phyloP scores from a whole-genome alignment of 805 yeast genomes.

The Metschnikowia chrysomelidarum region DNA sequence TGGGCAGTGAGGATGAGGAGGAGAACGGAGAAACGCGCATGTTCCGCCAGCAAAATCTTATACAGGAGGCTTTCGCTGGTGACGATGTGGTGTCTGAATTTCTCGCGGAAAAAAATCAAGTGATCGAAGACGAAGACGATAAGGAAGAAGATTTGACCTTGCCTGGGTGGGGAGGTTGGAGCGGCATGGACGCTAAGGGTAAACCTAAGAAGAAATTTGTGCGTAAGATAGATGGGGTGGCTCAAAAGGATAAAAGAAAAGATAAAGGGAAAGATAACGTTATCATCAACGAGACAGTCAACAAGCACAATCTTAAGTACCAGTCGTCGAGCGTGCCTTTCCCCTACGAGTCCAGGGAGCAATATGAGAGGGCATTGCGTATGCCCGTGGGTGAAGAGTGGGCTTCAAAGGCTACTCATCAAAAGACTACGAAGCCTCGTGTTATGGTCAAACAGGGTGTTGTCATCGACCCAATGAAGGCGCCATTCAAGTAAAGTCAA shows the following conservation, averaged over 20 bases:
- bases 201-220: conserved; percentile 58
- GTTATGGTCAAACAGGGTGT: conserved; percentile 83
- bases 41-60: conserved; percentile 79
- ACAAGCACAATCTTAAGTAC: conserved; percentile 82
- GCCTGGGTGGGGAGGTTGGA: conserved; percentile 99
- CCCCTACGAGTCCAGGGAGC: conserved; percentile 91
- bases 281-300: conserved; percentile 82
- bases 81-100: conserved; percentile 89
- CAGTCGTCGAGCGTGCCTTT: conserved; percentile 89
- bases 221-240: conserved; percentile 76
- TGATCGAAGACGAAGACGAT: conserved; percentile 77
- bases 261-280: conserved; percentile 79
- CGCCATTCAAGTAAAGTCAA: conserved; percentile 61
- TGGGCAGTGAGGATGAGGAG: conserved; percentile 30
- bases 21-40: conserved; percentile 41
- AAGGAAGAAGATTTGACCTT: conserved; percentile 79
- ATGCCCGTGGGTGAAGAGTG: conserved; percentile 98
- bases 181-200: conserved; percentile 52
- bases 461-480: conserved; percentile 87
- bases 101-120: conserved; percentile 67
- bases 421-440: conserved; percentile 84
- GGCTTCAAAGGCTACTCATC: conserved; percentile 86
- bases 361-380: conserved; percentile 88
- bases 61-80: conserved; percentile 94
- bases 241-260: conserved; percentile 64